Conservation (phyloP, 371 early-diverging fungal species). For the Zychaea mexicana region DNA sequence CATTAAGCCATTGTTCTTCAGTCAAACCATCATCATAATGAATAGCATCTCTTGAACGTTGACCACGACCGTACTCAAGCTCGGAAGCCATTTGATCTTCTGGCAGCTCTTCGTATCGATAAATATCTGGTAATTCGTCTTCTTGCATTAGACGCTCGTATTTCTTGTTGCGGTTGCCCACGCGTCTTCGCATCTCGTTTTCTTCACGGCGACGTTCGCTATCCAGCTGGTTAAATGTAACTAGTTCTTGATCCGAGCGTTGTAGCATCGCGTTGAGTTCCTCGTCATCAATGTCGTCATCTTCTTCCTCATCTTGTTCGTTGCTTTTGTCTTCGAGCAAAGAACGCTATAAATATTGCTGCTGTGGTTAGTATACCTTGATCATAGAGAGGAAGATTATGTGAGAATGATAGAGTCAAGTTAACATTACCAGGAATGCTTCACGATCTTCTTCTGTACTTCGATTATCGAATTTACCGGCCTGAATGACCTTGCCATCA, state of each 20-base stretch:
- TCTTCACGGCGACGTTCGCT: conserved; percentile 58
- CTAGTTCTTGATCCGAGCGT: conserved; percentile 76
- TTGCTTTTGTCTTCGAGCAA: conserved; percentile 76
- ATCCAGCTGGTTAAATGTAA: conserved; percentile 74
- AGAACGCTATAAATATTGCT: conserved; percentile 47
- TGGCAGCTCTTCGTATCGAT: conserved; percentile 53
- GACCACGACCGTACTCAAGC: conserved; percentile 72
- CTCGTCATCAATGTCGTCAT: conserved; percentile 75
- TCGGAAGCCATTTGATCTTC: conserved; percentile 8
- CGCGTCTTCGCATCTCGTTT: conserved; percentile 13
- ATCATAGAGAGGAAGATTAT: too few species aligned
- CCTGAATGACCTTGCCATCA: conserved; percentile 98
- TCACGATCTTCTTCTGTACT: conserved; percentile 94
- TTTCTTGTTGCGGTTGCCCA: conserved; percentile 33
- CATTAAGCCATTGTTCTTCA: conserved; percentile 91
- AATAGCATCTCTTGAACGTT: conserved; percentile 68
- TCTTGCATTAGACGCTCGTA: conserved; percentile 78
- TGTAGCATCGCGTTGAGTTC: conserved; percentile 88
- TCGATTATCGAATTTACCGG: conserved; percentile 98
- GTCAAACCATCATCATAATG: conserved; percentile 92
- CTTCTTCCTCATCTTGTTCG: conserved; percentile 64
- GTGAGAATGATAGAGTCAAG: too few species aligned
- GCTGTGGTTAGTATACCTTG: too few species aligned
- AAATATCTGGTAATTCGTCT: conserved; percentile 80
- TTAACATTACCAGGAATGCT: conserved; percentile 55